Conservation (phyloP, 768 basidiomycete species). For the Tylopilus balloui region DNA sequence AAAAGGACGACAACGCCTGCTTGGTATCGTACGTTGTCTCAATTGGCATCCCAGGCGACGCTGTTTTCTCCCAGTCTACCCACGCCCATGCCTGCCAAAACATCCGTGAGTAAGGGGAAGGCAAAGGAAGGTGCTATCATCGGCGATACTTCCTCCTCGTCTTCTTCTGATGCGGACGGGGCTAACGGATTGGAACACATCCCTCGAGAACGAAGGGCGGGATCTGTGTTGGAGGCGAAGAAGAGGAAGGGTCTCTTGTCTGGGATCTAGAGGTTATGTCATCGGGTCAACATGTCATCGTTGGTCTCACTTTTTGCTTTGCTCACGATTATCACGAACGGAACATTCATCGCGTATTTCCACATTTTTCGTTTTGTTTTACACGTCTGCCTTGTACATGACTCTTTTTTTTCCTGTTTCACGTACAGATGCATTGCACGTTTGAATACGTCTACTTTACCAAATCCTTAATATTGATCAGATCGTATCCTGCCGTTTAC, state of each 20-base stretch:
- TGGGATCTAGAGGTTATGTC: not conserved
- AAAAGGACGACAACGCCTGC: slow-evolving; percentile 12
- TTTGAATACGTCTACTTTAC: not conserved
- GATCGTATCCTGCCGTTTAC: not conserved
- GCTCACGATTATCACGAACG: not conserved
- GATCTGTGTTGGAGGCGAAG: slow-evolving; percentile 30
- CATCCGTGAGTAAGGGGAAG: slow-evolving; percentile 26
- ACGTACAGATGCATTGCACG: not conserved
- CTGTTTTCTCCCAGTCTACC: slow-evolving; percentile 36
- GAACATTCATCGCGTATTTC: not conserved
- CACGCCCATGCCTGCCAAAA: slow-evolving; percentile 30
- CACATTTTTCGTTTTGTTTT: not conserved
- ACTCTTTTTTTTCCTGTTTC: not conserved
- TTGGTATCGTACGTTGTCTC: slow-evolving; percentile 47
- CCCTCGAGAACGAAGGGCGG: slow-evolving; percentile 54
- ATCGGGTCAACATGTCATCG: not conserved
- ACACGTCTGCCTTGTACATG: not conserved
- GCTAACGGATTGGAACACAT: slow-evolving; percentile 47
- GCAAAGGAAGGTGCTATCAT: slow-evolving; percentile 14
- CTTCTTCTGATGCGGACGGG: slow-evolving; percentile 39
- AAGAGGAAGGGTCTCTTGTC: slow-evolving; percentile 22
- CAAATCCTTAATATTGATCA: not conserved
- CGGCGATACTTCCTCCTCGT: slow-evolving; percentile 32
- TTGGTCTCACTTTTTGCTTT: not conserved
- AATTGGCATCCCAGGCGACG: slow-evolving; percentile 39